phyloP scores from a whole-genome alignment of 768 basidiomycete species.

The Lactarius vividus region DNA sequence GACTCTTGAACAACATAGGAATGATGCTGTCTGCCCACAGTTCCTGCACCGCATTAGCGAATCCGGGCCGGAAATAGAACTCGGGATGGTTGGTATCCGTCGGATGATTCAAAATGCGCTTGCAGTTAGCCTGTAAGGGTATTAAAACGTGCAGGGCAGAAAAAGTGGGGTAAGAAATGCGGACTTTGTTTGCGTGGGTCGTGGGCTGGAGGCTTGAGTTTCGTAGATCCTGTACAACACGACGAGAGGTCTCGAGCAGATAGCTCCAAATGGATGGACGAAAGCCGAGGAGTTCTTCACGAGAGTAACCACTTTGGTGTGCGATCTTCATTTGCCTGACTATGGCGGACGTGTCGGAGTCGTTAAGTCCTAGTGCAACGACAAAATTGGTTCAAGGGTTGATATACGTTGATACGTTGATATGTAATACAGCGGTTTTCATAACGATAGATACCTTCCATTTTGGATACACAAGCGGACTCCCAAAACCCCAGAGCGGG shows the following conservation, averaged over 20 bases:
- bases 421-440: too few species aligned
- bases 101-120: constrained; percentile 2
- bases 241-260: constrained; percentile 8
- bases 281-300: neutral
- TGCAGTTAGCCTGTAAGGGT: constrained; percentile 1
- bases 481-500: too few species aligned
- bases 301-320: constrained; percentile 44
- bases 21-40: constrained; percentile 41
- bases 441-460: too few species aligned
- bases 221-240: neutral
- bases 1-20: neutral
- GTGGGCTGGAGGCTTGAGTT: neutral
- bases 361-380: constrained; percentile 10
- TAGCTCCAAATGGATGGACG: constrained; percentile 9
- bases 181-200: neutral
- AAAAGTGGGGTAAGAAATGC: neutral
- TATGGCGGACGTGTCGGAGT: neutral
- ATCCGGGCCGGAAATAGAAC: constrained; percentile 25
- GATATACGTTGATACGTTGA: too few species aligned
- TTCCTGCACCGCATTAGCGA: constrained; percentile 6
- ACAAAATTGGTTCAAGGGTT: too few species aligned
- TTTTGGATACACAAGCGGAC: too few species aligned
- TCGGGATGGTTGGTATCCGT: constrained; percentile 28
- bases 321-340: constrained; percentile 7
- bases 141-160: too few species aligned